phyloP scores from a whole-genome alignment of 2,329 filamentous ascomycete species.

The Cercospora zeae-maydis region DNA sequence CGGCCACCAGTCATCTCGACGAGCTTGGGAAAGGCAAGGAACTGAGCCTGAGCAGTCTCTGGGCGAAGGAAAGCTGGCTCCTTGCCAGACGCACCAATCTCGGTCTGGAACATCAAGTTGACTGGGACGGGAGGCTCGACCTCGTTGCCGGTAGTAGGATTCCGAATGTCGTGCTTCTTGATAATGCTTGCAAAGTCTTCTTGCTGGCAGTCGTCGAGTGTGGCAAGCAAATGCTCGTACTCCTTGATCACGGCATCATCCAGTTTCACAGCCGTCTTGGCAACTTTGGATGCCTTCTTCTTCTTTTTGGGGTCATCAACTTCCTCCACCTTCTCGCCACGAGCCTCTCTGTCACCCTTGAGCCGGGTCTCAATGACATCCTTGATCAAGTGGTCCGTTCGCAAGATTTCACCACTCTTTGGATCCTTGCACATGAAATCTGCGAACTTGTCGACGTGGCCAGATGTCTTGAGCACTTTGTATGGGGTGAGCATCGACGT shows the following conservation, averaged over 20 bases:
- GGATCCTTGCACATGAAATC: constrained; percentile 94
- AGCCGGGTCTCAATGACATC: constrained; percentile 83
- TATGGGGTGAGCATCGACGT: constrained; percentile 91
- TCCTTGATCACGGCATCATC: constrained; percentile 82
- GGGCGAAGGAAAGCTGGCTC: constrained; percentile 81
- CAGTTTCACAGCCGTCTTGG: constrained; percentile 68
- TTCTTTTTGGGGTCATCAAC: constrained; percentile 82
- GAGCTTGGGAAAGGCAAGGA: constrained; percentile 93
- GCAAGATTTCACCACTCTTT: constrained; percentile 93
- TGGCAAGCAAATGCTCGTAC: constrained; percentile 86
- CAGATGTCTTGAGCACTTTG: constrained; percentile 85
- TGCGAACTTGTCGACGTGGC: constrained; percentile 96
- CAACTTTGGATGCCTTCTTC: constrained; percentile 70
- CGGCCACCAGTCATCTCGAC: constrained; percentile 92
- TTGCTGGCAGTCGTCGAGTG: constrained; percentile 92
- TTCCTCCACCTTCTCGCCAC: constrained; percentile 72
- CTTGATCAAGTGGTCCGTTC: constrained; percentile 94
- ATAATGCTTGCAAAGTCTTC: constrained; percentile 83
- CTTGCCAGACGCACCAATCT: constrained; percentile 89
- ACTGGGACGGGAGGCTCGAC: constrained; percentile 81
- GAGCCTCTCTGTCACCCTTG: constrained; percentile 88
- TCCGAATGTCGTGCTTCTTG: constrained; percentile 84
- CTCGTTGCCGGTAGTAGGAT: constrained; percentile 73
- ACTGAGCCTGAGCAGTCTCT: constrained; percentile 97
- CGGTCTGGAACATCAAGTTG: constrained; percentile 98